These are phyloP conservation scores for Balakata baccata DNA, from an alignment of 345 rosid genomes.

Conservation along the genomic window DNA sequence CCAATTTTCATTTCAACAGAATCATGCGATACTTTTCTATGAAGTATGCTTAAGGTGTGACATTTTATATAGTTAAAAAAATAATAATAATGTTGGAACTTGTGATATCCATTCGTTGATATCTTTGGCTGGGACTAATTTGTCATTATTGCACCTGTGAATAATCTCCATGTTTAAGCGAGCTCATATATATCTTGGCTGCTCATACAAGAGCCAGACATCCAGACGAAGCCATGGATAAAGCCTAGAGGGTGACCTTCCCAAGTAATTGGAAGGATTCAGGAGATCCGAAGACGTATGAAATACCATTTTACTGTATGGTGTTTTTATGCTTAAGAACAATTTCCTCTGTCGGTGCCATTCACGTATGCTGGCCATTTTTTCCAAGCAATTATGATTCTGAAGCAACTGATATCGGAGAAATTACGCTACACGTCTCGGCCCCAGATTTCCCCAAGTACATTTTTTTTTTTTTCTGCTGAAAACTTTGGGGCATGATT, in stretches of 20 bases:
- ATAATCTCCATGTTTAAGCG: not conserved
- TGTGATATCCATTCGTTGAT: not conserved
- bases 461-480: too few relatives aligned
- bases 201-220: not conserved
- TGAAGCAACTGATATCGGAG: slow-evolving; percentile 4
- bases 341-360: slow-evolving; percentile 3
- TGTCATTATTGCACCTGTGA: not conserved
- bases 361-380: not conserved
- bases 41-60: not conserved
- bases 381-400: slow-evolving; percentile 3
- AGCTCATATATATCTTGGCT: not conserved
- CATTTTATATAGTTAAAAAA: not conserved
- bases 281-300: too few relatives aligned
- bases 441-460: not conserved
- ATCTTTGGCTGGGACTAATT: not conserved
- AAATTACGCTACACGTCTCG: not conserved
- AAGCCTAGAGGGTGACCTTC: not conserved
- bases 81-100: too few relatives aligned
- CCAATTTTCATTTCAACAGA: not conserved
- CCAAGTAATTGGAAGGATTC: not conserved
- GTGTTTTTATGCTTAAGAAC: not conserved
- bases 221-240: not conserved
- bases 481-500: not conserved
- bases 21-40: not conserved
- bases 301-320: not conserved